A percentile compares a stretch with the other conserved stretches of the same genome.
phyloP scores from a whole-genome alignment of 176 grass and related monocot species.

The Triticum urartu region DNA sequence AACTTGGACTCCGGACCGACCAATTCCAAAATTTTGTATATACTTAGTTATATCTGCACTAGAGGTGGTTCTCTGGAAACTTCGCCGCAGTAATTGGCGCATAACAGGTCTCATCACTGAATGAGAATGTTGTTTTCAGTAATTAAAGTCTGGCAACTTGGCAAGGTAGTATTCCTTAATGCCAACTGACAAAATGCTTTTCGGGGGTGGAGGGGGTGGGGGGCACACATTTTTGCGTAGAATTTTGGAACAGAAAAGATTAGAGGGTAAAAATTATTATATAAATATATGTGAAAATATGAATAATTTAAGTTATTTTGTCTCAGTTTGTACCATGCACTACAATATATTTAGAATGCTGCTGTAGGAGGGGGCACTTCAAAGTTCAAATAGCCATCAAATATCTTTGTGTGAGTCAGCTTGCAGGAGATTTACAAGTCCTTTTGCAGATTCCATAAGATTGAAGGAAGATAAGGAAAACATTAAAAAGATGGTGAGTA shows the following conservation, averaged over 20 bases:
- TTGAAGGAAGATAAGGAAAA: not conserved
- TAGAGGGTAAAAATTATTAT: no score
- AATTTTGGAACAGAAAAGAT: no score
- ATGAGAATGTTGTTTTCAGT: not conserved
- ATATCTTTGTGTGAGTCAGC: not conserved
- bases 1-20: not conserved
- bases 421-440: not conserved
- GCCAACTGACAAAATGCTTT: no score
- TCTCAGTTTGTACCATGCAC: no score
- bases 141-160: not conserved
- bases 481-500: not conserved
- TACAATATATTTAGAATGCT: not conserved
- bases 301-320: no score
- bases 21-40: constrained; percentile 9
- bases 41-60: not conserved
- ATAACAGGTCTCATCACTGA: not conserved
- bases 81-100: not conserved
- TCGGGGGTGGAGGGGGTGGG: no score
- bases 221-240: no score
- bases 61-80: not conserved
- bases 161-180: not conserved
- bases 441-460: not conserved
- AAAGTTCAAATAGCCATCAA: not conserved
- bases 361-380: not conserved
- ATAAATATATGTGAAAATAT: no score